Percentiles rank a stretch among this genome's conserved stretches.
Evolutionary conservation across 805 yeast genomes (phyloP).

Genomic region (Saturnispora bothae): DNA sequence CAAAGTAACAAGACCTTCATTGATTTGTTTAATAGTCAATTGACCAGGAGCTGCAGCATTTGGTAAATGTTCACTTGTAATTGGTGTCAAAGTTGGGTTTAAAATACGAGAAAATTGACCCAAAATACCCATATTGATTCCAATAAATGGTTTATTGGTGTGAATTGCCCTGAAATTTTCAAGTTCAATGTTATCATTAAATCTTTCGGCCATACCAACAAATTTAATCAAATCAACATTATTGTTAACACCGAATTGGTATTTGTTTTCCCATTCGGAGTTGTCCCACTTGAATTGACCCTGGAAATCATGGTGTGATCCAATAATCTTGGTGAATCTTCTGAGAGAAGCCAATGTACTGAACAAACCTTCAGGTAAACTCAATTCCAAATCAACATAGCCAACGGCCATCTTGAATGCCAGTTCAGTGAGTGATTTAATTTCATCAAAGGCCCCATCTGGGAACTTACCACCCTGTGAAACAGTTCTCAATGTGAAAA

Average conservation of each 20-base stretch:
- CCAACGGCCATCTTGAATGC: conserved; percentile 75
- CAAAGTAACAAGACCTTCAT: conserved; percentile 41
- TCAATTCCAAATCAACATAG: conserved; percentile 69
- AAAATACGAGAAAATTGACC: conserved; percentile 77
- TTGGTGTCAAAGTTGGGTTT: conserved; percentile 72
- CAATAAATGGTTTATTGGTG: conserved; percentile 55
- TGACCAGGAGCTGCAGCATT: conserved; percentile 75
- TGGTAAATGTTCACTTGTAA: conserved; percentile 62
- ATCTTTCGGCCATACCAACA: conserved; percentile 61
- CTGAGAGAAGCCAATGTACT: conserved; percentile 41
- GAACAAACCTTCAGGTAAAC: conserved; percentile 48
- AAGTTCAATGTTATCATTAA: conserved; percentile 59
- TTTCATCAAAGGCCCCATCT: conserved; percentile 38
- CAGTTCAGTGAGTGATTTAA: conserved; percentile 41
- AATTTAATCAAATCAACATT: conserved; percentile 72
- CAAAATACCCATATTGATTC: conserved; percentile 65
- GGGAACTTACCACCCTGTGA: conserved; percentile 80
- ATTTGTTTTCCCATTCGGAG: conserved; percentile 66
- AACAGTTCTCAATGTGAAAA: conserved; percentile 68
- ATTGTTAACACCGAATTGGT: conserved; percentile 51
- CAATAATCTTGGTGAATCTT: conserved; percentile 62
- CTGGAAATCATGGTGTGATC: conserved; percentile 68
- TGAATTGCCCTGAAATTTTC: conserved; percentile 60
- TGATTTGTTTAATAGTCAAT: conserved; percentile 54
- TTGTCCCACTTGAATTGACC: conserved; percentile 56